These are phyloP conservation scores for Lobulomyces angularis DNA, from an alignment of 192 early-diverging fungal genomes.

Conservation along the genomic window DNA sequence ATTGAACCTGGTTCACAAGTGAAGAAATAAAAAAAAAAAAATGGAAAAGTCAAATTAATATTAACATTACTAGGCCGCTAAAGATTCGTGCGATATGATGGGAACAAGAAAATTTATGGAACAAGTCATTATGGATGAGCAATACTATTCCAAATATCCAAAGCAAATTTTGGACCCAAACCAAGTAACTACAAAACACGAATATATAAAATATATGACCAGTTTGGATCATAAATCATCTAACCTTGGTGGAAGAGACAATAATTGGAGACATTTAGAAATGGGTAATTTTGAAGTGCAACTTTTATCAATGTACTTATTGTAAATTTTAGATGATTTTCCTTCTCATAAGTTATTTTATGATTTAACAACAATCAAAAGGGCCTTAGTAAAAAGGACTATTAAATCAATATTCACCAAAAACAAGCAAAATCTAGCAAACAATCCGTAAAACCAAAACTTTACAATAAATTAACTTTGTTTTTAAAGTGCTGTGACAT, in stretches of 20 bases:
- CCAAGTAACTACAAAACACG: conserved; percentile 25
- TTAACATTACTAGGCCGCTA: conserved; percentile 28
- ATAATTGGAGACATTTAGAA: conserved; percentile 36
- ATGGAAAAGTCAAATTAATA: conserved; percentile 1
- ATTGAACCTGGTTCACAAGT: conserved; percentile 29
- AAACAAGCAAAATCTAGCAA: too few species aligned
- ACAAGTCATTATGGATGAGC: conserved; percentile 17
- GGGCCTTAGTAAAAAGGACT: too few species aligned
- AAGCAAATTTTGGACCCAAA: conserved; percentile 17
- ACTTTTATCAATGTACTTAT: too few species aligned
- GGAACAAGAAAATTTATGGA: conserved; percentile 24
- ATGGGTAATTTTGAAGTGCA: too few species aligned
- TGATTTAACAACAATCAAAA: too few species aligned
- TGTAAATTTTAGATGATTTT: too few species aligned
- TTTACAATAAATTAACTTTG: too few species aligned
- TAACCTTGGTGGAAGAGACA: conserved; percentile 33
- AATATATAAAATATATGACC: conserved; percentile 23
- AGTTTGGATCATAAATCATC: conserved; percentile 26
- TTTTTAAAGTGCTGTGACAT: too few species aligned
- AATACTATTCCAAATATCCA: conserved; percentile 1
- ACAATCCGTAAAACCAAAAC: too few species aligned
- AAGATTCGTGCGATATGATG: conserved; percentile 34
- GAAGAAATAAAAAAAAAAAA: neutral
- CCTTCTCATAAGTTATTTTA: too few species aligned
- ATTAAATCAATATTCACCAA: too few species aligned